Evolutionary conservation across 805 yeast species (phyloP).

Genomic region (Vanderwaltozyma tropicalis): DNA sequence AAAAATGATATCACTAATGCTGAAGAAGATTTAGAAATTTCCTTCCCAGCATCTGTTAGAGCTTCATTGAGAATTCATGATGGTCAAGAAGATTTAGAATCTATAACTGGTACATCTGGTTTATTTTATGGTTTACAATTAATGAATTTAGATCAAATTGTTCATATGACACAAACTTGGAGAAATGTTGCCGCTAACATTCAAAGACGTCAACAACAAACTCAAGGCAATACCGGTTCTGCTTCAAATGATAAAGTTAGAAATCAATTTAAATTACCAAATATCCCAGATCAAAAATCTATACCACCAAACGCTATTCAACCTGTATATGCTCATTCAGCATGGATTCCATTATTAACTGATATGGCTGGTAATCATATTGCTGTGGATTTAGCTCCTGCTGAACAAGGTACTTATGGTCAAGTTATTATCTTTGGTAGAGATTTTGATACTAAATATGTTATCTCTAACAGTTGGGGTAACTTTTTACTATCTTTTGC

Average conservation of each 20-base stretch:
- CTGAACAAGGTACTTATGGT: slow-evolving; percentile 69
- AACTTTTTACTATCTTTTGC: slow-evolving; percentile 75
- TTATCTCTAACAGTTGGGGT: slow-evolving; percentile 81
- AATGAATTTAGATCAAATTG: slow-evolving; percentile 70
- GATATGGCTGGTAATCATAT: slow-evolving; percentile 88
- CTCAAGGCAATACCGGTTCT: slow-evolving; percentile 12
- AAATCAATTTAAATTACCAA: slow-evolving; percentile 32
- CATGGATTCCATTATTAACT: slow-evolving; percentile 86
- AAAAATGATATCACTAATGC: slow-evolving; percentile 69
- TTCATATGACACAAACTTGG: slow-evolving; percentile 79
- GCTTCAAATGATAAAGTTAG: slow-evolving; percentile 5
- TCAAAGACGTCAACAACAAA: slow-evolving; percentile 19
- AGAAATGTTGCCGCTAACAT: slow-evolving; percentile 50
- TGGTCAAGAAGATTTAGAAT: slow-evolving; percentile 77
- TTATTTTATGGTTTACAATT: slow-evolving; percentile 71
- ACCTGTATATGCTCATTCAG: slow-evolving; percentile 72
- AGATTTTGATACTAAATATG: slow-evolving; percentile 84
- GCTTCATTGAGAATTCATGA: slow-evolving; percentile 78
- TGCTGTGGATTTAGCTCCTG: slow-evolving; percentile 82
- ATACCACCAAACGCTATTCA: slow-evolving; percentile 71
- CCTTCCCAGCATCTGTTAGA: slow-evolving; percentile 70
- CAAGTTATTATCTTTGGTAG: slow-evolving; percentile 91
- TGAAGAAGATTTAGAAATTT: slow-evolving; percentile 67
- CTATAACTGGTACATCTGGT: slow-evolving; percentile 59
- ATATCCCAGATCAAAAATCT: slow-evolving; percentile 47